Evolutionary conservation across 202 grass and related monocot species (phyloP).

Genomic region (Miscanthus sacchariflorus): DNA sequence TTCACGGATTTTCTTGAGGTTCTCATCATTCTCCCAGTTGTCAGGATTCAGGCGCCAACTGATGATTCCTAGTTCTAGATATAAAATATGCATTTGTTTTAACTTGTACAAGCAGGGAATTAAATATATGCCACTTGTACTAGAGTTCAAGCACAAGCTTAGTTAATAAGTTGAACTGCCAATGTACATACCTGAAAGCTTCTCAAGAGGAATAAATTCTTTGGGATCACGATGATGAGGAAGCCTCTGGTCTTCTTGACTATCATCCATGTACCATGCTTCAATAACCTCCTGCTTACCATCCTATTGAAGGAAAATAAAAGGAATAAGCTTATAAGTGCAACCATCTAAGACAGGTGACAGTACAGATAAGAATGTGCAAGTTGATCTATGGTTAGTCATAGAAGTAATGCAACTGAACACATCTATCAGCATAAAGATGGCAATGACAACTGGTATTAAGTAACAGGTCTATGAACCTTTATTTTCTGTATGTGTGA

Average conservation of each 20-base stretch:
- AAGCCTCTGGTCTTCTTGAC: slow-evolving; percentile 76
- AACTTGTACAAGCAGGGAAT: background rate
- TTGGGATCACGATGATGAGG: slow-evolving; percentile 81
- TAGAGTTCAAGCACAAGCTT: background rate
- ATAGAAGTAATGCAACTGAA: background rate
- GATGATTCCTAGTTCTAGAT: slow-evolving; percentile 79
- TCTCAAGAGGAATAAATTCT: slow-evolving; percentile 74
- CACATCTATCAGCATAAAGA: background rate
- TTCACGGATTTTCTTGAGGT: slow-evolving; percentile 88
- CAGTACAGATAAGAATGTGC: background rate
- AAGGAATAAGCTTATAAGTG: background rate
- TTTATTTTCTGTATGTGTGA: slow-evolving; percentile 10
- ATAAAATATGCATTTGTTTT: slow-evolving; percentile 7
- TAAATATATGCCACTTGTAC: background rate
- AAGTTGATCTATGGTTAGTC: background rate
- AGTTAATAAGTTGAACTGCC: background rate
- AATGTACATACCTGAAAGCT: slow-evolving; percentile 65
- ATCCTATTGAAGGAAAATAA: slow-evolving; percentile 44
- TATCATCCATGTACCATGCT: slow-evolving; percentile 89
- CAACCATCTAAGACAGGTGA: background rate
- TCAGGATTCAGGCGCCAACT: slow-evolving; percentile 70
- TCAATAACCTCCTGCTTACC: slow-evolving; percentile 70
- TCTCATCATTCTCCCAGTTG: slow-evolving; percentile 81
- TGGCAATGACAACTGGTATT: background rate
- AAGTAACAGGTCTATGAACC: background rate